Percentiles rank a stretch among this genome's conserved stretches.
Conservation (phyloP, 2,329 filamentous ascomycete species). For the Cladosporium velox region DNA sequence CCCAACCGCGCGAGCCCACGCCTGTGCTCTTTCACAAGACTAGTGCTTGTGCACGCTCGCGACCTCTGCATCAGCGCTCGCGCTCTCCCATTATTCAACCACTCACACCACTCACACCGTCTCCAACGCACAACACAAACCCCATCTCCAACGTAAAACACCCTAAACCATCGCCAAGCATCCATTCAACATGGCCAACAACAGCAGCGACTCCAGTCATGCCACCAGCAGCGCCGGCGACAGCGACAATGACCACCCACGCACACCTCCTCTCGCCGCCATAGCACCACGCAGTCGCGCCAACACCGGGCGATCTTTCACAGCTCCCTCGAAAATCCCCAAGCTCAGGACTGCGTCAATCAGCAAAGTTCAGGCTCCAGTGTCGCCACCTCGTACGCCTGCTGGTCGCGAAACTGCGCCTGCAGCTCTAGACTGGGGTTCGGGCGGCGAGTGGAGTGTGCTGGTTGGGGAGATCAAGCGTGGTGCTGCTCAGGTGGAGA, state of each 20-base stretch:
- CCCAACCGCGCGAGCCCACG: neutral
- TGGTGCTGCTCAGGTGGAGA: neutral
- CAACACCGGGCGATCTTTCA: neutral
- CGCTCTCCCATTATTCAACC: neutral
- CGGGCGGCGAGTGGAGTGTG: slow-evolving; percentile 1
- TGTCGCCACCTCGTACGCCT: slow-evolving; percentile 1
- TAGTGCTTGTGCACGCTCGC: neutral
- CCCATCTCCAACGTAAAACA: no score
- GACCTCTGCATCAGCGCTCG: neutral
- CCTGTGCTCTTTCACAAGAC: neutral
- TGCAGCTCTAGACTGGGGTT: slow-evolving; percentile 2
- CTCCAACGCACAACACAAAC: neutral
- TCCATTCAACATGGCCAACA: neutral
- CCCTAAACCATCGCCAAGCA: neutral
- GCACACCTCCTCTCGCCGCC: neutral
- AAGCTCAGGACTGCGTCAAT: neutral
- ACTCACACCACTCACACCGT: neutral
- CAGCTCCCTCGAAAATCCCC: neutral
- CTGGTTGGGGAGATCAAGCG: neutral
- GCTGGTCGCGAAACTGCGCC: neutral
- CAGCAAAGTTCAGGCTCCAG: neutral
- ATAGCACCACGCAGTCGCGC: neutral
- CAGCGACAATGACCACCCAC: neutral
- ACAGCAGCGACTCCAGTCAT: neutral
- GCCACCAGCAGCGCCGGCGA: neutral